A percentile compares a stretch with the other conserved stretches of the same genome.
Evolutionary conservation across 768 basidiomycete genomes (phyloP).

Genomic region (Lactarius tabidus): DNA sequence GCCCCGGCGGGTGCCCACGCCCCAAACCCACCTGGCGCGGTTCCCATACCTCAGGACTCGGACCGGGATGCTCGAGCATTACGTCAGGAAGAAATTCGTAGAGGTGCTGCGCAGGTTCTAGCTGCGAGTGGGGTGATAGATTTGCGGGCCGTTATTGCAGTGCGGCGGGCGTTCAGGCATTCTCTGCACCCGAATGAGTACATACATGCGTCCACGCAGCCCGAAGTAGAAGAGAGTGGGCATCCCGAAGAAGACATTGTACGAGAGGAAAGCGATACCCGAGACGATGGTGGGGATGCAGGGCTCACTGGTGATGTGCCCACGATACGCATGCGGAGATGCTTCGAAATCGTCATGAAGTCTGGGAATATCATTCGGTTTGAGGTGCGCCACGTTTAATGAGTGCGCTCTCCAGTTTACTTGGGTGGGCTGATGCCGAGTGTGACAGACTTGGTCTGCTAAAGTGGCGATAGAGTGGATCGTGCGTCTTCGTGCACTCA

Average conservation of each 20-base stretch:
- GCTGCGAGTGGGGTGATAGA: conserved; percentile 67
- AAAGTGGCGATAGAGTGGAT: conserved; percentile 82
- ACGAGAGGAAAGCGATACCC: conserved; percentile 47
- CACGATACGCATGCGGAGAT: conserved; percentile 52
- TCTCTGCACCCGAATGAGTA: conserved; percentile 32
- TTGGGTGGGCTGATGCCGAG: conserved; percentile 2
- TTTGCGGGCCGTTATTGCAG: conserved; percentile 59
- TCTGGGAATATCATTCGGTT: conserved; percentile 69
- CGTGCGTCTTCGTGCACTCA: conserved; percentile 60
- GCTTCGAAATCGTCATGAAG: conserved; percentile 72
- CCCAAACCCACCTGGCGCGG: conserved; percentile 61
- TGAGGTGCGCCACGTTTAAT: conserved; percentile 52
- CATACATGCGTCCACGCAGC: conserved; percentile 17
- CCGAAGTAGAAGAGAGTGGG: conserved; percentile 32
- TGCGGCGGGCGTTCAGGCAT: conserved; percentile 60
- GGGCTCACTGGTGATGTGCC: conserved; percentile 42
- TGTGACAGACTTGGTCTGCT: conserved; percentile 57
- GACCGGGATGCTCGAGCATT: conserved; percentile 34
- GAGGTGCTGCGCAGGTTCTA: conserved; percentile 62
- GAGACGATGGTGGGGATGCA: conserved; percentile 64
- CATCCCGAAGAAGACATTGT: conserved; percentile 26
- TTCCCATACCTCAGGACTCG: conserved; percentile 33
- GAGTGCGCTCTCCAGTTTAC: not conserved
- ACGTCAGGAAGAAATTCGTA: conserved; percentile 50
- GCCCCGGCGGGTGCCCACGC: conserved; percentile 52